Conservation (phyloP, 176 grass and related monocot genomes). For the Puya raimondii region DNA sequence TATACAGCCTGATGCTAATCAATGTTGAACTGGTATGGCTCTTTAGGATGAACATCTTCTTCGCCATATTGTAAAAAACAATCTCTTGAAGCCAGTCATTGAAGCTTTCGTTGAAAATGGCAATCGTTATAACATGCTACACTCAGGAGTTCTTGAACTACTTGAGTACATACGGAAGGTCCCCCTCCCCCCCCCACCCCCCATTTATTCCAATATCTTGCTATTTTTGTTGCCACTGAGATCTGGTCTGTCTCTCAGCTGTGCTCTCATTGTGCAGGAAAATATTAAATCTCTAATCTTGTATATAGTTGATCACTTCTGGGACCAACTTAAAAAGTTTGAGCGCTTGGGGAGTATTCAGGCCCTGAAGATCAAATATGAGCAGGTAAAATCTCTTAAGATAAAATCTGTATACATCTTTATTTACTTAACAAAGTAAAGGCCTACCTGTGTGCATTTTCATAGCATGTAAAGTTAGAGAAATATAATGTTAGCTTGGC, state of each 20-base stretch:
- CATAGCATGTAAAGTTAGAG: neutral
- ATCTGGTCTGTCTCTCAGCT: neutral
- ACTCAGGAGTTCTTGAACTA: constrained; percentile 62
- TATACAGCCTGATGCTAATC: neutral
- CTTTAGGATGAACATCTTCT: constrained; percentile 77
- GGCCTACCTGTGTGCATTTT: neutral
- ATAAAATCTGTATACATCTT: neutral
- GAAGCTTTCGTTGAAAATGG: constrained; percentile 67
- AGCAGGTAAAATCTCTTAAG: constrained; percentile 42
- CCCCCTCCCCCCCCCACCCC: neutral
- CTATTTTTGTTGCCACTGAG: neutral
- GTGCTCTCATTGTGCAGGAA: constrained; percentile 45
- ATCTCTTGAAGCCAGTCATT: constrained; percentile 78
- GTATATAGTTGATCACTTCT: constrained; percentile 52
- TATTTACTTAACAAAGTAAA: neutral
- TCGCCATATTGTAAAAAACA: constrained; percentile 48
- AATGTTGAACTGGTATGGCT: neutral
- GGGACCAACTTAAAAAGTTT: constrained; percentile 56
- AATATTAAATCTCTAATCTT: constrained; percentile 55
- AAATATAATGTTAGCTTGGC: constrained; percentile 12
- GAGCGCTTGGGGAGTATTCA: constrained; percentile 47
- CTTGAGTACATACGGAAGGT: constrained; percentile 86
- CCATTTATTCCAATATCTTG: constrained; percentile 11
- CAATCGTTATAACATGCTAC: constrained; percentile 75
- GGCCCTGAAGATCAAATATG: constrained; percentile 58